These are phyloP conservation scores for Incumbomyces lentus DNA, from an alignment of 2,329 filamentous ascomycete species.

Conservation along the genomic window DNA sequence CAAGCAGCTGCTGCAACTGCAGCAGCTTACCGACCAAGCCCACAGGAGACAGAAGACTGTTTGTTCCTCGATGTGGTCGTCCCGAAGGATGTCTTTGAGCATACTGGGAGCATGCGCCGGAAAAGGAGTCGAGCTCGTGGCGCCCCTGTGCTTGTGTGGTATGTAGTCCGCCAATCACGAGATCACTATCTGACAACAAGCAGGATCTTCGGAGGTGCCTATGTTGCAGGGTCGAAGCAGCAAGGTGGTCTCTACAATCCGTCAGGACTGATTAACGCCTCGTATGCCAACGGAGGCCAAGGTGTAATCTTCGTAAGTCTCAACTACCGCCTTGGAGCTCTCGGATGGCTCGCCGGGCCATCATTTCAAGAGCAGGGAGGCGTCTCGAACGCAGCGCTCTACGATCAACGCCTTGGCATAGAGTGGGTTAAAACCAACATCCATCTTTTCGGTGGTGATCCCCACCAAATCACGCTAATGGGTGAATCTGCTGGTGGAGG, in stretches of 20 bases:
- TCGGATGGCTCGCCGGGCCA: slow-evolving; percentile 39
- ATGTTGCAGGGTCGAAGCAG: slow-evolving; percentile 31
- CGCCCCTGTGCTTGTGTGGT: slow-evolving; percentile 31
- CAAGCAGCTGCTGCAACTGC: slow-evolving; percentile 13
- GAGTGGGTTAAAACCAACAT: slow-evolving; percentile 49
- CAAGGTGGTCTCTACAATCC: slow-evolving; percentile 24
- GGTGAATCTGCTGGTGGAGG: slow-evolving; percentile 45
- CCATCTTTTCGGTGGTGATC: slow-evolving; percentile 45
- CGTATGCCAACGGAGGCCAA: slow-evolving; percentile 27
- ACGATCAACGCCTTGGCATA: slow-evolving; percentile 43
- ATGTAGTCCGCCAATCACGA: slow-evolving; percentile 13
- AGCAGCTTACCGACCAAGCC: slow-evolving; percentile 27
- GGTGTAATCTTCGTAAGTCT: slow-evolving; percentile 39
- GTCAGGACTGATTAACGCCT: slow-evolving; percentile 32
- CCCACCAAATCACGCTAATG: slow-evolving; percentile 39
- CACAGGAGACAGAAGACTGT: slow-evolving; percentile 27
- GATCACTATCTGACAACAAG: not conserved
- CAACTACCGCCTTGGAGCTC: slow-evolving; percentile 40
- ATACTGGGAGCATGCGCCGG: slow-evolving; percentile 25
- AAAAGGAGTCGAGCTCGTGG: slow-evolving; percentile 25
- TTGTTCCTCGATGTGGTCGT: slow-evolving; percentile 30
- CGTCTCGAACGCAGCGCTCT: slow-evolving; percentile 39
- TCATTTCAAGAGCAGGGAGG: slow-evolving; percentile 33
- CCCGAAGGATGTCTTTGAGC: slow-evolving; percentile 26
- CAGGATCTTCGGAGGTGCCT: slow-evolving; percentile 42